phyloP scores from a whole-genome alignment of 352 stramenopile species.

The Saprolegnia parasitica region DNA sequence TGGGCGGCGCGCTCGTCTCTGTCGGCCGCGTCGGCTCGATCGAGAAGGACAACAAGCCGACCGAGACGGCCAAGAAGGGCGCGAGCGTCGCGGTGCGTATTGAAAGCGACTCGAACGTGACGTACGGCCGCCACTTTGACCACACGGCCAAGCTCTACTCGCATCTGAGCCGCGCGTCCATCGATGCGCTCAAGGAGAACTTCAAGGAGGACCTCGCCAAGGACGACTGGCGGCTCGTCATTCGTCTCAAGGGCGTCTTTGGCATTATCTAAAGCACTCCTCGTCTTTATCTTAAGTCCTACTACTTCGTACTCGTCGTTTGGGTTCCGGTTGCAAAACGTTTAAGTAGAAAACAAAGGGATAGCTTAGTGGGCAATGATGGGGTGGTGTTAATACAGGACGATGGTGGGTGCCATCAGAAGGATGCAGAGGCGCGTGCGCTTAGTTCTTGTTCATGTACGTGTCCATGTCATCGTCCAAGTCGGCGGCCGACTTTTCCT shows the following conservation, averaged over 20 bases:
- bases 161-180: conserved; percentile 87
- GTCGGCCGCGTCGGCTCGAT: conserved; percentile 96
- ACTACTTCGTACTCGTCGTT: too few relatives aligned
- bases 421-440: too few relatives aligned
- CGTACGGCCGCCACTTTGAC: conserved; percentile 97
- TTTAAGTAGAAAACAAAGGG: not conserved
- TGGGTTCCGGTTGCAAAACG: too few relatives aligned
- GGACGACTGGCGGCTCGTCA: conserved; percentile 97
- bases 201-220: conserved; percentile 98
- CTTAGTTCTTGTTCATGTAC: conserved; percentile 59
- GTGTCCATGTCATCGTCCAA: conserved; percentile 85
- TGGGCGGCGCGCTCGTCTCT: conserved; percentile 64
- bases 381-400: not conserved
- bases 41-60: conserved; percentile 94
- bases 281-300: too few relatives aligned
- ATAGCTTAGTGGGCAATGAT: not conserved
- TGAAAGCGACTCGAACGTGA: conserved; percentile 93
- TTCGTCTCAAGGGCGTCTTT: conserved; percentile 99
- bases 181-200: conserved; percentile 98
- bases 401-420: too few relatives aligned
- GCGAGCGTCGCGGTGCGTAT: conserved; percentile 95
- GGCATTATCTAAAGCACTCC: conserved; percentile 97
- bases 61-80: conserved; percentile 93
- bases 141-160: conserved; percentile 85
- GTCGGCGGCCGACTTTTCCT: conserved; percentile 48